Evolutionary conservation across 164 flowering plant genomes (phyloP).

Genomic region (Chimonanthus salicifolius): DNA sequence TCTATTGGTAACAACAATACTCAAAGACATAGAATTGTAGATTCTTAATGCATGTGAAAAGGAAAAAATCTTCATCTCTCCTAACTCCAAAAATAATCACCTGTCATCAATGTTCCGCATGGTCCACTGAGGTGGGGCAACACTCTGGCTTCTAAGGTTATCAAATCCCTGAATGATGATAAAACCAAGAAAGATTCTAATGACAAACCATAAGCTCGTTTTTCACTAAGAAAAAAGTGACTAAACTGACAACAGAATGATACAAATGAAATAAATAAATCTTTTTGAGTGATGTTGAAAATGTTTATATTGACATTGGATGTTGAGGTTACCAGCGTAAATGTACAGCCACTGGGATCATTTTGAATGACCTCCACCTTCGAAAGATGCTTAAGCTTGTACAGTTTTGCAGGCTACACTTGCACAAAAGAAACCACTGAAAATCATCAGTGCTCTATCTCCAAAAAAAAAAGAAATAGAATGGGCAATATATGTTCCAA

Average conservation of each 20-base stretch:
- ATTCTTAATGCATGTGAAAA: neutral
- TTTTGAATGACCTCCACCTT: slow-evolving; percentile 89
- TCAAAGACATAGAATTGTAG: neutral
- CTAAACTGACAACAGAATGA: neutral
- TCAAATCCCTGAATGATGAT: slow-evolving; percentile 72
- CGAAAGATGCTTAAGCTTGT: slow-evolving; percentile 95
- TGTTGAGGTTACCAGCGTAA: slow-evolving; percentile 65
- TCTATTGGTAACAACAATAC: neutral
- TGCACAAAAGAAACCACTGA: neutral
- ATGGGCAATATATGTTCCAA: neutral
- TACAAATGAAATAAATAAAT: neutral
- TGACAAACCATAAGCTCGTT: neutral
- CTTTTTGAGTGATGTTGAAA: no score
- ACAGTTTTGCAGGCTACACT: slow-evolving; percentile 85
- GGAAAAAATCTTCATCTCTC: neutral
- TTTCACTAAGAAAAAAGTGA: neutral
- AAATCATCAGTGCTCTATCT: neutral
- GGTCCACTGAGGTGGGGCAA: slow-evolving; percentile 98
- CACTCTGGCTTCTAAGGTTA: slow-evolving; percentile 92
- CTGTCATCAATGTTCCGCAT: slow-evolving; percentile 98
- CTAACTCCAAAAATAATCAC: slow-evolving; percentile 22
- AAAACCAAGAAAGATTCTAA: neutral
- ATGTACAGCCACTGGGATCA: slow-evolving; percentile 95
- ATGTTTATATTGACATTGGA: neutral
- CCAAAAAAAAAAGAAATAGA: neutral